Conservation (phyloP, 139 green algal genomes). For the Yamagishiella unicocca region DNA sequence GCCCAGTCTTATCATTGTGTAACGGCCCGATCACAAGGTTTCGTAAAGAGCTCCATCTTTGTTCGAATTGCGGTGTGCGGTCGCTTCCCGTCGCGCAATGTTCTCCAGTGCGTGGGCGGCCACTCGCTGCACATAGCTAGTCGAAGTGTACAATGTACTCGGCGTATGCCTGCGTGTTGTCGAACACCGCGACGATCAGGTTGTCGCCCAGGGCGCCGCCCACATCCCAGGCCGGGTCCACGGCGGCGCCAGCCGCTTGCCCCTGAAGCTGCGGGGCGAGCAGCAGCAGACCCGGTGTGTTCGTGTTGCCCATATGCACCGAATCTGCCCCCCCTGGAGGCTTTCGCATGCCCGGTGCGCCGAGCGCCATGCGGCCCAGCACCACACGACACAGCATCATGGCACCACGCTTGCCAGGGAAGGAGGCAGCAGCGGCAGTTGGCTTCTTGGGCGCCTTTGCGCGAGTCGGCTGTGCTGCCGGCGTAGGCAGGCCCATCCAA, state of each 20-base stretch:
- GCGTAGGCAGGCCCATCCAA: not conserved
- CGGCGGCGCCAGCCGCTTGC: not conserved
- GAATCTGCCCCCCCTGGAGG: constrained; percentile 39
- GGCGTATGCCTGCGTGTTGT: constrained; percentile 53
- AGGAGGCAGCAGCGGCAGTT: not conserved
- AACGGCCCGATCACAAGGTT: no score
- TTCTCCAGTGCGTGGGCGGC: no score
- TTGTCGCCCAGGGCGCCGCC: not conserved
- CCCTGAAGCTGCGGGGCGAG: not conserved
- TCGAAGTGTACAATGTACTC: constrained; percentile 51
- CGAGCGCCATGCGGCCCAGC: constrained; percentile 16
- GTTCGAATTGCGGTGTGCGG: no score
- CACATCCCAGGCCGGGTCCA: not conserved
- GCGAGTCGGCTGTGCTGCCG: not conserved
- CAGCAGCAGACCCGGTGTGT: not conserved
- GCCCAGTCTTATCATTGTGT: no score
- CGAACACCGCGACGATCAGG: constrained; percentile 44
- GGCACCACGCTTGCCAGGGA: not conserved
- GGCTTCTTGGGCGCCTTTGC: not conserved
- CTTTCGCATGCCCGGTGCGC: constrained; percentile 3
- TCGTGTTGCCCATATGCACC: not conserved
- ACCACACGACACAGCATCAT: constrained; percentile 50
- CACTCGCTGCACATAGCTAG: no score
- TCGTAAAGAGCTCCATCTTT: no score
- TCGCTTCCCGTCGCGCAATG: no score